These are phyloP conservation scores for Przewalskia tangutica DNA, from an alignment of 257 asterid genomes.

Conservation along the genomic window DNA sequence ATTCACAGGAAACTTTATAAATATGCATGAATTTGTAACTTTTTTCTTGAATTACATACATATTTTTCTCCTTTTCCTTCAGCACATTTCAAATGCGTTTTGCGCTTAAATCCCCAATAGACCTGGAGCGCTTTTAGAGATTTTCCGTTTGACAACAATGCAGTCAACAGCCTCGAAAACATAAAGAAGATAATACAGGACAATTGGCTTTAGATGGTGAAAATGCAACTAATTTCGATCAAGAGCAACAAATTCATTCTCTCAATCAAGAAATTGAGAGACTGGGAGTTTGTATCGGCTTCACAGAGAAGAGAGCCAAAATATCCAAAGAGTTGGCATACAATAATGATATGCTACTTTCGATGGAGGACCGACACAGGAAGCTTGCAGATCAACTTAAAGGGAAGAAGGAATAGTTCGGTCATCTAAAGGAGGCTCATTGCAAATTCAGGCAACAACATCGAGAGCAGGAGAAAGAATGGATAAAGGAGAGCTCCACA, in stretches of 20 bases:
- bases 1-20: too few species aligned
- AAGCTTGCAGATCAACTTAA: conserved; percentile 51
- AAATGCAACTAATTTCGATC: too few species aligned
- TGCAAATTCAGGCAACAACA: conserved; percentile 31
- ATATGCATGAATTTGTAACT: too few species aligned
- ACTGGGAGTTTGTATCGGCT: not conserved
- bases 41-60: too few species aligned
- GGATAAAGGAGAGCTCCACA: not conserved
- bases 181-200: too few species aligned
- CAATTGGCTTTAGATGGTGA: conserved; percentile 12
- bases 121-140: too few species aligned
- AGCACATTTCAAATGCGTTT: too few species aligned
- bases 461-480: conserved; percentile 37
- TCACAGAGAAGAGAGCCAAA: conserved; percentile 12
- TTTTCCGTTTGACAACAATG: too few species aligned
- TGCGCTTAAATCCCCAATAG: too few species aligned
- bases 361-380: conserved; percentile 43
- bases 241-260: not conserved
- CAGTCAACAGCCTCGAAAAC: too few species aligned
- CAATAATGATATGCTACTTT: conserved; percentile 35
- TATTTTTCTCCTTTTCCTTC: too few species aligned
- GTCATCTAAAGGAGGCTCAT: conserved; percentile 70
- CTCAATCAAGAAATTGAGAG: not conserved
- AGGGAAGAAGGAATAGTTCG: conserved; percentile 63
- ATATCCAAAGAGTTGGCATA: conserved; percentile 18